Evolutionary conservation across 2,329 filamentous ascomycete species (phyloP), one percentile per base, ranked within the genome.

Genomic region (Apiospora phragmitis): DNA sequence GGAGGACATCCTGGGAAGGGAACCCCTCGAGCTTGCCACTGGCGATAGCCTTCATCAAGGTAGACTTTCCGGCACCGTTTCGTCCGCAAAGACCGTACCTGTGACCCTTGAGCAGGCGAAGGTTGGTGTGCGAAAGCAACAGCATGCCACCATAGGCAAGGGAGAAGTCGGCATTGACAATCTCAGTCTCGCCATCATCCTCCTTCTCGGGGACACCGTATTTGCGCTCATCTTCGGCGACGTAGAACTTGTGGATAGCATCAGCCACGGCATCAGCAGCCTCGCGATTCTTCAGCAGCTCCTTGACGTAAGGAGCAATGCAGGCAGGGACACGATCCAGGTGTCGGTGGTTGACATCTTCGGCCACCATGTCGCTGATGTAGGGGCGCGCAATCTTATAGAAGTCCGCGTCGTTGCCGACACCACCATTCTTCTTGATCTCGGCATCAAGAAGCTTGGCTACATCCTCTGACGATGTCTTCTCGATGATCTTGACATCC

Each of bases 1-100:
- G 93, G 77, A 99, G 91, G 71, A 95, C 92, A 74, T 98, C 94
- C 80, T 96, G 94, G 21, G 94, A 87, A 47, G 96, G 96, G 85
- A 99, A 99, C 11, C 96, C 96, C 83, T 99, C 96, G 4, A 99
- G 89, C 87, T 99, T 99, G 79, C 95, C 95, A 71, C 92, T 92
- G 68, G 96, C 93, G 77, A 99, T 99, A 81, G 93, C 94, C 80
- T 94, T 93, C 96, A 99, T 98, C 71, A 99, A 89, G 1, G 96
- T 99, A n/a, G 96, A 98, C 85, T 99, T 99, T 79, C 96, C 96
- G 70, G 95, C 94, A 85, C 96, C 96, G 81, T 99, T 99, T 77
- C 95, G 93, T 77, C 96, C 96, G 78, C 95, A 98, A 24, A 99
- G 93, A 81, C 96, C 96, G 80, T 99, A 99, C 71, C 96, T 92